A percentile compares a stretch with the other conserved stretches of the same genome.
Evolutionary conservation across 371 early-diverging fungal species (phyloP).

Genomic region (Rhizopus microsporus): DNA sequence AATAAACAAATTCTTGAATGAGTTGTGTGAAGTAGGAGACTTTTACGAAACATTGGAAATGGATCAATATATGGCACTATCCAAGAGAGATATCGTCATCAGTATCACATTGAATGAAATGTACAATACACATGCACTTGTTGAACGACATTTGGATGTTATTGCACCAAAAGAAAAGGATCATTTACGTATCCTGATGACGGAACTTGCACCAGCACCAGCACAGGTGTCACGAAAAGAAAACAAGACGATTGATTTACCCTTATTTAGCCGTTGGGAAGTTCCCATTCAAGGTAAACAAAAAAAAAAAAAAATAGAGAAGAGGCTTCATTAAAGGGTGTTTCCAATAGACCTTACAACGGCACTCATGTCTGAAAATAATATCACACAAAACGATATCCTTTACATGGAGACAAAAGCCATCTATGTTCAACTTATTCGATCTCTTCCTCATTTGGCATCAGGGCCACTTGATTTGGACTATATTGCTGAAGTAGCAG

Average conservation of each 20-base stretch:
- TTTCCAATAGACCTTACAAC: slow-evolving; percentile 47
- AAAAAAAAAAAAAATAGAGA: not conserved
- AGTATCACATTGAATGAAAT: slow-evolving; percentile 91
- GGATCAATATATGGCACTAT: slow-evolving; percentile 94
- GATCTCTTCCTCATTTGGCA: slow-evolving; percentile 72
- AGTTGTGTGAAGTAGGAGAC: slow-evolving; percentile 91
- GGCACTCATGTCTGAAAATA: slow-evolving; percentile 75
- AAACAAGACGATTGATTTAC: slow-evolving; percentile 79
- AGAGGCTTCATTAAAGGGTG: not conserved
- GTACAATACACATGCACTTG: slow-evolving; percentile 82
- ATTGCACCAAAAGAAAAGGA: slow-evolving; percentile 78
- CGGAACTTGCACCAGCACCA: slow-evolving; percentile 78
- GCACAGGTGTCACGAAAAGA: slow-evolving; percentile 77
- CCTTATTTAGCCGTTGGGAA: slow-evolving; percentile 89
- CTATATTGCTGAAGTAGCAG: slow-evolving; percentile 78
- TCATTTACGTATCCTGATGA: slow-evolving; percentile 74
- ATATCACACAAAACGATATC: slow-evolving; percentile 89
- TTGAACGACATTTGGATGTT: slow-evolving; percentile 77
- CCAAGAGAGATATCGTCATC: slow-evolving; percentile 83
- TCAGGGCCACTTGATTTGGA: slow-evolving; percentile 57
- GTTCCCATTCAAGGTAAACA: slow-evolving; percentile 71
- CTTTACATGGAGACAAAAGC: slow-evolving; percentile 95
- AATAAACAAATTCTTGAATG: slow-evolving; percentile 83
- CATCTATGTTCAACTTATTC: slow-evolving; percentile 89
- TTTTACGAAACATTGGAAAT: slow-evolving; percentile 93